These are phyloP conservation scores for Parastagonospora nodorum DNA, from an alignment of 2,329 filamentous ascomycete species.

Conservation along the genomic window DNA sequence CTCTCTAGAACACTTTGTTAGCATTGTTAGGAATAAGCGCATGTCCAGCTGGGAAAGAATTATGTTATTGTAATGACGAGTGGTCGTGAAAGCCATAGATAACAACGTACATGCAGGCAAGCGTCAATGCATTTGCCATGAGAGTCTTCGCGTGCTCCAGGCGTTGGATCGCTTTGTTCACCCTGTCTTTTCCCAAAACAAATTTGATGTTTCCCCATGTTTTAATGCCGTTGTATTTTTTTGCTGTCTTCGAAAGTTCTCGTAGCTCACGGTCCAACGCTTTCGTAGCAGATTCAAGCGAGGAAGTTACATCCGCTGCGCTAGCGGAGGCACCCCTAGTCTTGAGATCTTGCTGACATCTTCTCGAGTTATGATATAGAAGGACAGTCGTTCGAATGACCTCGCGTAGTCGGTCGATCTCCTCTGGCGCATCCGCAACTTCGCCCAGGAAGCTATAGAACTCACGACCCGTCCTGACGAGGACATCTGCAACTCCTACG, in stretches of 20 bases:
- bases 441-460: slow-evolving; percentile 16
- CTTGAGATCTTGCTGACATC: slow-evolving; percentile 4
- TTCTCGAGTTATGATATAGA: slow-evolving; percentile 1
- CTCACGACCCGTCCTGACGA: slow-evolving; percentile 12
- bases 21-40: too few species aligned
- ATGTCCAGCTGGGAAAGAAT: too few species aligned
- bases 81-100: neutral
- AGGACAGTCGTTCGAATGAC: slow-evolving; percentile 8
- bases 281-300: slow-evolving; percentile 4
- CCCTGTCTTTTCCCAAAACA: slow-evolving; percentile 9
- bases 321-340: neutral
- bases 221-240: slow-evolving; percentile 5
- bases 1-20: neutral
- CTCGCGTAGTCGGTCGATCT: slow-evolving; percentile 7
- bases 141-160: slow-evolving; percentile 11
- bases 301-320: neutral
- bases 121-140: slow-evolving; percentile 3
- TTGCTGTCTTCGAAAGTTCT: neutral
- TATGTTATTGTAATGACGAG: too few species aligned
- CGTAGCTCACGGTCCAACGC: slow-evolving; percentile 10
- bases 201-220: slow-evolving; percentile 14
- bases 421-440: slow-evolving; percentile 13
- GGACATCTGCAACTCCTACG: slow-evolving; percentile 19
- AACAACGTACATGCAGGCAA: slow-evolving; percentile 8
- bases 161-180: slow-evolving; percentile 5